Evolutionary conservation across 768 basidiomycete genomes (phyloP).

Genomic region (Gyrodon lividus): DNA sequence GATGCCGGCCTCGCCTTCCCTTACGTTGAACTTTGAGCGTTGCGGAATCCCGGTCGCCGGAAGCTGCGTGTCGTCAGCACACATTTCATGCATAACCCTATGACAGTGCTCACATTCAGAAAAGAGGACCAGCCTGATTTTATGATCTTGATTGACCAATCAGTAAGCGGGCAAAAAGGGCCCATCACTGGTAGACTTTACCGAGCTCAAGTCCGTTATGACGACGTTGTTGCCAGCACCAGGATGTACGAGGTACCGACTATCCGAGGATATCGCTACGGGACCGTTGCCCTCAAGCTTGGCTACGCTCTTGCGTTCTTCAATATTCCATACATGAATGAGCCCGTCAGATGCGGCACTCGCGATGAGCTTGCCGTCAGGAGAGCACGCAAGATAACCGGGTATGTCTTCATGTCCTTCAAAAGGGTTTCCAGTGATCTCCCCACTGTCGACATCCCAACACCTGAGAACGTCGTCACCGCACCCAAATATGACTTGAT

Average conservation of each 20-base stretch:
- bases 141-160: not conserved
- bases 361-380: conserved; percentile 8
- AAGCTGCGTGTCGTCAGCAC: not conserved
- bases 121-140: not conserved
- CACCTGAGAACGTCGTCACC: conserved; percentile 7
- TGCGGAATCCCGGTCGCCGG: not conserved
- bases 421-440: conserved; percentile 3
- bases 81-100: not conserved
- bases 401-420: not conserved
- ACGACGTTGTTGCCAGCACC: not conserved
- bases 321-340: conserved; percentile 12
- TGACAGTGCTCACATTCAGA: not conserved
- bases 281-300: conserved; percentile 71
- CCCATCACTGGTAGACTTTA: not conserved
- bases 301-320: not conserved
- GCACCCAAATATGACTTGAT: conserved; percentile 11
- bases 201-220: not conserved
- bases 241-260: not conserved
- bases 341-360: conserved; percentile 8
- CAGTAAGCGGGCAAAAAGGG: not conserved
- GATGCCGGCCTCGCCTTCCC: not conserved
- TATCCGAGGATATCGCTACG: conserved; percentile 1
- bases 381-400: conserved; percentile 12
- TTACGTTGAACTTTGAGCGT: not conserved
- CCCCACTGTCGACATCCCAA: conserved; percentile 12